phyloP scores from a whole-genome alignment of 768 basidiomycete genomes.

The Hygrocybe punicea region DNA sequence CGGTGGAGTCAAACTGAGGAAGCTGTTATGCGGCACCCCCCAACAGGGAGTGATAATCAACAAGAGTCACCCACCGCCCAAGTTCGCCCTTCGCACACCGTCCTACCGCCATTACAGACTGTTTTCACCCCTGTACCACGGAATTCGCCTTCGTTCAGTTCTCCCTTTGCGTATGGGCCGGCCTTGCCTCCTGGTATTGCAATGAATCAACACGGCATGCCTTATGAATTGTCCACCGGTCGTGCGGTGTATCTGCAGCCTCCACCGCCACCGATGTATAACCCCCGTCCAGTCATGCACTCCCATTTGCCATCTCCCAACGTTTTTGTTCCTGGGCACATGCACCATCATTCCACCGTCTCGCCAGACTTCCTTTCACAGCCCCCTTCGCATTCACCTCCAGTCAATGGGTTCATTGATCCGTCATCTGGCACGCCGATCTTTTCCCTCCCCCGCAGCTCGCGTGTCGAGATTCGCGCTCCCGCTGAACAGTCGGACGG shows the following conservation, averaged over 20 bases:
- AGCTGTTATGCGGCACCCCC: conserved; percentile 41
- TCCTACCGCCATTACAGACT: conserved; percentile 43
- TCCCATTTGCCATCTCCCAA: conserved; percentile 48
- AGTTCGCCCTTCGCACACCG: conserved; percentile 21
- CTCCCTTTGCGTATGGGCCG: conserved; percentile 60
- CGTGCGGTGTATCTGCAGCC: conserved; percentile 70
- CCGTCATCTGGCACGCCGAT: conserved; percentile 65
- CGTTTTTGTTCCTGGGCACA: conserved; percentile 56
- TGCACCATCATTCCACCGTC: conserved; percentile 56
- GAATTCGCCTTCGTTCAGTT: conserved; percentile 59
- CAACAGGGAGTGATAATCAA: conserved; percentile 23
- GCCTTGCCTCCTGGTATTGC: conserved; percentile 73
- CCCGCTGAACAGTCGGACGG: conserved; percentile 35
- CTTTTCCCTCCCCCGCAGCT: conserved; percentile 68
- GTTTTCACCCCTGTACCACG: conserved; percentile 44
- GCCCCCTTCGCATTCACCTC: conserved; percentile 55
- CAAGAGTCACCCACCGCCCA: conserved; percentile 5
- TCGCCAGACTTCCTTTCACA: conserved; percentile 63
- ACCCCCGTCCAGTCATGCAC: conserved; percentile 63
- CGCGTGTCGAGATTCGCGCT: conserved; percentile 72
- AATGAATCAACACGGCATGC: conserved; percentile 68
- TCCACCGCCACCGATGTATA: conserved; percentile 55
- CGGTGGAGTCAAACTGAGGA: conserved; percentile 45
- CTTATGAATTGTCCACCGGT: conserved; percentile 81
- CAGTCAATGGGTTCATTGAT: conserved; percentile 62